Conservation (phyloP, 2,329 filamentous ascomycete species). For the Trichoderma sp. region DNA sequence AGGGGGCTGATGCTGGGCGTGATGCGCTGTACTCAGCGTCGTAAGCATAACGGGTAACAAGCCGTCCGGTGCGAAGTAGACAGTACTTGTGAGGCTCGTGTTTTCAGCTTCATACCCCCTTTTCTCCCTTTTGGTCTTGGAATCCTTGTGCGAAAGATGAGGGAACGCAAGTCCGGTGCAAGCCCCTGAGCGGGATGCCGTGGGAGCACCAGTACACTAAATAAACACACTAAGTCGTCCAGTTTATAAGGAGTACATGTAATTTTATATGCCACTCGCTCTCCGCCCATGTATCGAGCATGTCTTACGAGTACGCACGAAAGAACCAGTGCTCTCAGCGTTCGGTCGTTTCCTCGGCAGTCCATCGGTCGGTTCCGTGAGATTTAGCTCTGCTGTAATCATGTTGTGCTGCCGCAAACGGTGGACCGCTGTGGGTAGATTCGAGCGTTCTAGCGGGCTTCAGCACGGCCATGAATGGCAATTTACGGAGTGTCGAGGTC, state of each 20-base stretch:
- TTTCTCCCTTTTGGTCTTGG: neutral
- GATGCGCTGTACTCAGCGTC: neutral
- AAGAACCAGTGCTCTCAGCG: neutral
- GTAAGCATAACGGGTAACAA: neutral
- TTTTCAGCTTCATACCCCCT: neutral
- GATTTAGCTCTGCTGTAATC: neutral
- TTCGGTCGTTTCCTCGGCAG: neutral
- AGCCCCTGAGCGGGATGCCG: neutral
- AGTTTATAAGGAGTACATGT: neutral
- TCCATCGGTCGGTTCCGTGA: neutral
- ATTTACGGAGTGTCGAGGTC: conserved; percentile 1
- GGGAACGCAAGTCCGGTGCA: neutral
- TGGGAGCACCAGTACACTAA: neutral
- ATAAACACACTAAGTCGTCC: neutral
- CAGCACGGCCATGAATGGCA: neutral
- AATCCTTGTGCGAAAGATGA: neutral
- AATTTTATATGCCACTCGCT: neutral
- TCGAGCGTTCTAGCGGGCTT: neutral
- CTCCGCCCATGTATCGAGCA: neutral
- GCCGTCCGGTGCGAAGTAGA: neutral
- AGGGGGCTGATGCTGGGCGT: neutral
- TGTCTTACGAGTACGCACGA: neutral
- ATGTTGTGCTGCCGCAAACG: neutral
- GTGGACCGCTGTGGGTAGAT: neutral
- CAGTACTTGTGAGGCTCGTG: neutral